Percentiles rank a stretch among this genome's conserved stretches.
These are phyloP conservation scores for Lentinula guzmanii DNA, from an alignment of 768 basidiomycete species.

Conservation along the genomic window DNA sequence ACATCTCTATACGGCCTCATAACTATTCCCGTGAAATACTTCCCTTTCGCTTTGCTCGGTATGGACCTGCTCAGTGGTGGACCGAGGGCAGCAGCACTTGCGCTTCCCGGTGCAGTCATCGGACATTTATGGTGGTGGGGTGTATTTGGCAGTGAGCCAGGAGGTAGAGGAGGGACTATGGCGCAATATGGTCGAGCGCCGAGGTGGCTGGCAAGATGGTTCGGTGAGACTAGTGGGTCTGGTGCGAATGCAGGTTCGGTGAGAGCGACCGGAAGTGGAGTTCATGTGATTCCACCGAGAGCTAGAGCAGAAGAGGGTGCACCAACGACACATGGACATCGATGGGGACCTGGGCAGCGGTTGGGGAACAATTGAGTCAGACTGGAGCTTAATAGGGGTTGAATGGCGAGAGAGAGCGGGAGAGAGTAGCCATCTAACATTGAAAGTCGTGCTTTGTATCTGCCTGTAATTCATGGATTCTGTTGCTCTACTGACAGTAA, in stretches of 20 bases:
- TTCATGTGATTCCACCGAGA: conserved; percentile 56
- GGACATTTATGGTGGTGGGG: conserved; percentile 83
- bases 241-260: conserved; percentile 21
- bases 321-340: conserved; percentile 17
- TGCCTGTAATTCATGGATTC: too few relatives aligned
- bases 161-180: conserved; percentile 30
- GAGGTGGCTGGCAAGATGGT: conserved; percentile 44
- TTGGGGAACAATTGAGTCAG: conserved; percentile 27
- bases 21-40: conserved; percentile 63
- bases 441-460: too few relatives aligned
- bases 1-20: conserved; percentile 79
- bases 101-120: conserved; percentile 64
- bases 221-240: conserved; percentile 32
- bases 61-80: conserved; percentile 68
- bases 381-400: neutral
- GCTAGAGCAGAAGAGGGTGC: conserved; percentile 2
- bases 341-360: conserved; percentile 53
- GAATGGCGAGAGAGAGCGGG: too few relatives aligned
- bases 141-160: conserved; percentile 48
- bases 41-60: conserved; percentile 68
- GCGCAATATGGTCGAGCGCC: conserved; percentile 45
- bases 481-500: too few relatives aligned
- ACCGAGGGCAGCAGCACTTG: conserved; percentile 44
- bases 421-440: too few relatives aligned
- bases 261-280: conserved; percentile 36